Evolutionary conservation across 2,329 filamentous ascomycete genomes (phyloP), one percentile per base, ranked within the genome.

Genomic region (Fusarium praegraminearum): DNA sequence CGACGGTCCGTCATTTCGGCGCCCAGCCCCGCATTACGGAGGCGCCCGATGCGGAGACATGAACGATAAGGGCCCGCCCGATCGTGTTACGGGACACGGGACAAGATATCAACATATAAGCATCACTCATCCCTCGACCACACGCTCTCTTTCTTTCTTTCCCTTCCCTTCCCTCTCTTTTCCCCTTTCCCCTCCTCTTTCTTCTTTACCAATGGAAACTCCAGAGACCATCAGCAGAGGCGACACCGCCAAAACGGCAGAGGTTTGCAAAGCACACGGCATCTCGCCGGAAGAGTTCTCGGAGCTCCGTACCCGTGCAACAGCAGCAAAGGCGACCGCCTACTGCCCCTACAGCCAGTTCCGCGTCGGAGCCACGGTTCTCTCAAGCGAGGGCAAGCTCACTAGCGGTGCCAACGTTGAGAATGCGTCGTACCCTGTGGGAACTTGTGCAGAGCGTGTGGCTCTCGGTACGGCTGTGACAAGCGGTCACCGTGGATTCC

Each of bases 291-390:
- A 82, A 50, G 91, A 97, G 78, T 87, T 97, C 77, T 78, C 83
- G 62, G 82, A 84, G 43, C 87, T 97, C 49, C 86, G 86, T 55
- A 79, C 82, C 61, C 84, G 87, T 76, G 90, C 91, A 71, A 83
- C 87, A 55, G 88, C 88, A 8, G 93, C 94, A 63, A 97, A 97
- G 80, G 84, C 84, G 4, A 86, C 84, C 56, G 94, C 95, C 36
- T 97, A 98, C 83, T 97, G 94, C 87, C 94, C 93, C 5, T 97
- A 98, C 85, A 97, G 93, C 75, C 87, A 91, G 64, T 99, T 98
- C 85, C 92, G 90, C 69, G 96, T 99, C 67, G 96, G 96, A 67
- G 91, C 92, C 51, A 90, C 92, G 35, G 81, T 98, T 65, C 89
- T 98, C 67, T 78, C 78, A 38, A 76, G 79, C 13, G 80, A 84